Evolutionary conservation across 805 yeast species (phyloP).

Genomic region (Pichia occidentalis): DNA sequence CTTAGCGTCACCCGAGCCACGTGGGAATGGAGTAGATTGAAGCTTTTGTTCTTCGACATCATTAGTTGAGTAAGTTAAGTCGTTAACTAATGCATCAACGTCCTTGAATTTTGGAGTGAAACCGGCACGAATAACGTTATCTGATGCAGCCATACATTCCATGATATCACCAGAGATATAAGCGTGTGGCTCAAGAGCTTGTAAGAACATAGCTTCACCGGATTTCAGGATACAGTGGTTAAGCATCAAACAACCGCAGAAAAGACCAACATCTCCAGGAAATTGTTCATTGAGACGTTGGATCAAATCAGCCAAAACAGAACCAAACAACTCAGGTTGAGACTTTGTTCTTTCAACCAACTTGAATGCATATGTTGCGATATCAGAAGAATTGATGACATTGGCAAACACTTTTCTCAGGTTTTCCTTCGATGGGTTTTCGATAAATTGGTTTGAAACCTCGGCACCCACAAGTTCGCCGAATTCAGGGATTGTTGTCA

Average conservation of each 20-base stretch:
- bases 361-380: conserved; percentile 50
- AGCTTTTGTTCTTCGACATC: conserved; percentile 92
- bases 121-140: conserved; percentile 97
- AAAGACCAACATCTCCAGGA: conserved; percentile 89
- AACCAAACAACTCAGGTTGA: conserved; percentile 52
- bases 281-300: conserved; percentile 78
- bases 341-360: conserved; percentile 60
- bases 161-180: conserved; percentile 95
- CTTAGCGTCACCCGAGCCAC: conserved; percentile 61
- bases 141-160: conserved; percentile 99
- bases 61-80: conserved; percentile 85
- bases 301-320: conserved; percentile 63
- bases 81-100: conserved; percentile 78
- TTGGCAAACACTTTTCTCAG: conserved; percentile 71
- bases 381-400: conserved; percentile 79
- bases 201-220: conserved; percentile 95
- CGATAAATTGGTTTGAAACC: conserved; percentile 46
- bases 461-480: conserved; percentile 60
- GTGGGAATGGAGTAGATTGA: conserved; percentile 52
- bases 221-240: conserved; percentile 77
- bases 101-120: conserved; percentile 99
- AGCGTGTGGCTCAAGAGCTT: conserved; percentile 98
- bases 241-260: conserved; percentile 89
- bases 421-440: conserved; percentile 49
- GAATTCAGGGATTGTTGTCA: conserved; percentile 73